A percentile compares a stretch with the other conserved stretches of the same genome.
Conservation (phyloP, 164 flowering plant species). For the Hamamelis virginiana region DNA sequence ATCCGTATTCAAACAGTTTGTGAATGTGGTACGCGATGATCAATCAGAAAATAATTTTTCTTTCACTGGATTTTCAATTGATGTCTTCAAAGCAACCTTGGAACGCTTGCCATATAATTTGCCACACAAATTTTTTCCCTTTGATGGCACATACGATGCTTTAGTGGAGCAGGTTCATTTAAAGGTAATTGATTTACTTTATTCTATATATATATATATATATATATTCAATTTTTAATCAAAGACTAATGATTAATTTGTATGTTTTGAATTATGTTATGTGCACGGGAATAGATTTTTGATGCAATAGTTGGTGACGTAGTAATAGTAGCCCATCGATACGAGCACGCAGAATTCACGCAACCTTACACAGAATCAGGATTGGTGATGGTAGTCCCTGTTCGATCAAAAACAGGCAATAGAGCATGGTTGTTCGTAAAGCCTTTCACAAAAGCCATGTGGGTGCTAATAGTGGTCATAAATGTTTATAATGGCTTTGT, state of each 20-base stretch:
- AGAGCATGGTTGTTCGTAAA: conserved; percentile 21
- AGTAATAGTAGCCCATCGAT: conserved; percentile 28
- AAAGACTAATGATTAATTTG: too few relatives aligned
- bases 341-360: conserved; percentile 35
- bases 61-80: conserved; percentile 17
- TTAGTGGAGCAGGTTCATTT: conserved; percentile 20
- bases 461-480: conserved; percentile 22
- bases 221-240: too few relatives aligned
- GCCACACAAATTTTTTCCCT: conserved; percentile 1
- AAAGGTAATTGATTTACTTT: conserved; percentile 11
- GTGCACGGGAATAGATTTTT: conserved; percentile 18
- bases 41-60: background rate
- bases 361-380: conserved; percentile 42
- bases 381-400: conserved; percentile 24
- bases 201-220: too few relatives aligned
- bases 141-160: conserved; percentile 14
- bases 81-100: conserved; percentile 21
- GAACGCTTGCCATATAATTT: conserved; percentile 15
- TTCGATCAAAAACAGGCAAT: background rate
- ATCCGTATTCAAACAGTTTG: conserved; percentile 21
- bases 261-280: too few relatives aligned
- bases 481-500: conserved; percentile 33
- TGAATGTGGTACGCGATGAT: conserved; percentile 6
- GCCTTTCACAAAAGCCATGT: conserved; percentile 30
- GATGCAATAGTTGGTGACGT: conserved; percentile 48